A percentile compares a stretch with the other conserved stretches of the same genome.
phyloP scores from a whole-genome alignment of 805 yeast species.

The Candida ortonii region DNA sequence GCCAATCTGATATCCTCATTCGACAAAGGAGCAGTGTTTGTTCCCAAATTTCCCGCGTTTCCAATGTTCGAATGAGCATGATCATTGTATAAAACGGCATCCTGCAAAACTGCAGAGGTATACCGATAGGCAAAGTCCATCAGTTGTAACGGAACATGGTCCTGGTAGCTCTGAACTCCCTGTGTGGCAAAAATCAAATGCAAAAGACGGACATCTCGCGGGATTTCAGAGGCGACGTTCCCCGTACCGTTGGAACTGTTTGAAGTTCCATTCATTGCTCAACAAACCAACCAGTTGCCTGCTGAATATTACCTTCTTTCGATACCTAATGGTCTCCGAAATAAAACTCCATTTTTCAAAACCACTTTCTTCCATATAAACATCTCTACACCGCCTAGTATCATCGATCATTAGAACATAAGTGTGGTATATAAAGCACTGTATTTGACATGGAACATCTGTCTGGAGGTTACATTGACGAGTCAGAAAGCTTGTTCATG shows the following conservation, averaged over 20 bases:
- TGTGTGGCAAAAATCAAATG: slow-evolving; percentile 92
- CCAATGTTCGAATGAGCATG: slow-evolving; percentile 53
- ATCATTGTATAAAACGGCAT: slow-evolving; percentile 85
- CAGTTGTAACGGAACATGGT: slow-evolving; percentile 90
- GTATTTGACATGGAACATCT: too few relatives aligned
- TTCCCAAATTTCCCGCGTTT: slow-evolving; percentile 38
- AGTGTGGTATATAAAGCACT: too few relatives aligned
- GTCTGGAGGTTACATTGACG: too few relatives aligned
- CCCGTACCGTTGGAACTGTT: too few relatives aligned
- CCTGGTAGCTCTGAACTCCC: slow-evolving; percentile 88
- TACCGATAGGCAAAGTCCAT: slow-evolving; percentile 96
- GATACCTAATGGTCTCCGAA: too few relatives aligned
- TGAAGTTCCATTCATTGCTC: slow-evolving; percentile 1
- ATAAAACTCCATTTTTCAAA: too few relatives aligned
- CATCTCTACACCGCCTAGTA: too few relatives aligned
- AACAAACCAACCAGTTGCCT: too few relatives aligned
- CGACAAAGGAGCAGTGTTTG: slow-evolving; percentile 49
- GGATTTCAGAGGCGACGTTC: slow-evolving; percentile 37
- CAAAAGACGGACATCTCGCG: slow-evolving; percentile 87
- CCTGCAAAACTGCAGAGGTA: slow-evolving; percentile 81
- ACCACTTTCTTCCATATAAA: too few relatives aligned
- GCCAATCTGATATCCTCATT: slow-evolving; percentile 92
- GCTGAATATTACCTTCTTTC: too few relatives aligned
- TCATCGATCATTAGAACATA: too few relatives aligned
- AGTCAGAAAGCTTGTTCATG: slow-evolving; percentile 8